phyloP scores from a whole-genome alignment of 352 stramenopile genomes.

The Phytopythium kandeliae region DNA sequence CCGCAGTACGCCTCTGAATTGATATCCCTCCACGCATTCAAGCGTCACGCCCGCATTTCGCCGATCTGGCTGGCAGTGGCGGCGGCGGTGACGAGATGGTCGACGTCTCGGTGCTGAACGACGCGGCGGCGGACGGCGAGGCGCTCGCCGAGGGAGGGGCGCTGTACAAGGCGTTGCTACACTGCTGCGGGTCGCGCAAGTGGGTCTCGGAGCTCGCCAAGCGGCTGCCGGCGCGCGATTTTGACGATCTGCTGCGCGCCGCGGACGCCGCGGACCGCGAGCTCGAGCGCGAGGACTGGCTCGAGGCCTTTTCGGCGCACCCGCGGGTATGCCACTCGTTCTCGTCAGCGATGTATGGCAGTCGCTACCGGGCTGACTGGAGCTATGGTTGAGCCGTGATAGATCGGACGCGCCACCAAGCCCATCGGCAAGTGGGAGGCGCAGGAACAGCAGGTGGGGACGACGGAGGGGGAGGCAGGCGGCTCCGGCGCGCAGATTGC shows the following conservation, averaged over 20 bases:
- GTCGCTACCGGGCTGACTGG: not conserved
- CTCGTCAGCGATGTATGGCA: not conserved
- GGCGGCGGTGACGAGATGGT: constrained; percentile 1
- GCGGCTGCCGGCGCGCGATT: constrained; percentile 33
- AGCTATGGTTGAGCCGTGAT: not conserved
- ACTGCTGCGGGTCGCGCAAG: constrained; percentile 54
- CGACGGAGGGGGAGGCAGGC: too few relatives aligned
- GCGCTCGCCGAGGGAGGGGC: constrained; percentile 11
- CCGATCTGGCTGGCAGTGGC: not conserved
- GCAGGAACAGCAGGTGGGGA: constrained; percentile 74
- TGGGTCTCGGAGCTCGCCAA: constrained; percentile 41
- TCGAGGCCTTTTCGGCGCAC: constrained; percentile 66
- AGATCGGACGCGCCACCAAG: constrained; percentile 61
- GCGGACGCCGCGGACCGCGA: constrained; percentile 31
- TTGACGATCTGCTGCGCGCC: constrained; percentile 32
- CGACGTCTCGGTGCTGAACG: constrained; percentile 37
- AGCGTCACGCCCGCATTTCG: constrained; percentile 3
- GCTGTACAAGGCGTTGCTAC: constrained; percentile 36
- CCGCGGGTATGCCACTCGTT: constrained; percentile 26
- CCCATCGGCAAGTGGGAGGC: constrained; percentile 69
- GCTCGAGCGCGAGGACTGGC: constrained; percentile 49
- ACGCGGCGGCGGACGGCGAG: constrained; percentile 19
- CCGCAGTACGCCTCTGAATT: not conserved
- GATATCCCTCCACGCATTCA: not conserved
- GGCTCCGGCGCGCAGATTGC: too few relatives aligned